Percentiles rank a stretch among this genome's conserved stretches.
Evolutionary conservation across 2,329 filamentous ascomycete species (phyloP).

Genomic region (Calonectria pseudoreteaudii): DNA sequence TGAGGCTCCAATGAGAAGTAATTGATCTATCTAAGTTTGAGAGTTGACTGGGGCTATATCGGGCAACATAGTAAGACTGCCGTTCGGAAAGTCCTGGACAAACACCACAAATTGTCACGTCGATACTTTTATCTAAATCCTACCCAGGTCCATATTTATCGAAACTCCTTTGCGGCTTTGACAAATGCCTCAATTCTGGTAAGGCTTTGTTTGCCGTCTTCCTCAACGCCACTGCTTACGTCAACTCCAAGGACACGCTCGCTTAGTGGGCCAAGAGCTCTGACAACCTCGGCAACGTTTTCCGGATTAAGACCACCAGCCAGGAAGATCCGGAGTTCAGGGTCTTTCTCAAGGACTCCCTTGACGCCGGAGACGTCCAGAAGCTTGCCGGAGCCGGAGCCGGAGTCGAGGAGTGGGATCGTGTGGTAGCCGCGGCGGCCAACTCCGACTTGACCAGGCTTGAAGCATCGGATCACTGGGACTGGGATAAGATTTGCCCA

Average conservation of each 20-base stretch:
- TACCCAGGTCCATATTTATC: constrained; percentile 46
- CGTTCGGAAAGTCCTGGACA: neutral
- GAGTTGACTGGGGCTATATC: neutral
- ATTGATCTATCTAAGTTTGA: neutral
- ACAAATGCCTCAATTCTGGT: constrained; percentile 87
- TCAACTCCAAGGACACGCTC: constrained; percentile 84
- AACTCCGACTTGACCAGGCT: constrained; percentile 79
- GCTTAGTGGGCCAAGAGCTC: constrained; percentile 69
- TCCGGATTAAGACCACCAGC: constrained; percentile 86
- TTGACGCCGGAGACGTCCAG: constrained; percentile 80
- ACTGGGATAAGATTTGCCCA: constrained; percentile 93
- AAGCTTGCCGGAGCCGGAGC: constrained; percentile 83
- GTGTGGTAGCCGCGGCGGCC: constrained; percentile 83
- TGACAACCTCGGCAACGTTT: constrained; percentile 78
- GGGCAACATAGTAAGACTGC: neutral
- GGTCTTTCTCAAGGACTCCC: constrained; percentile 73
- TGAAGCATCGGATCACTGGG: constrained; percentile 89
- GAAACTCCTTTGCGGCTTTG: constrained; percentile 74
- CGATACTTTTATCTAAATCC: constrained; percentile 17
- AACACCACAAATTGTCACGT: neutral
- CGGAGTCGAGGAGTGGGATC: constrained; percentile 87
- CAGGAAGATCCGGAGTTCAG: constrained; percentile 79
- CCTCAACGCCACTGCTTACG: constrained; percentile 94
- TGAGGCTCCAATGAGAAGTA: neutral
- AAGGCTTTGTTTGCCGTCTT: constrained; percentile 81